Evolutionary conservation across 2,329 filamentous ascomycete species (phyloP).

Genomic region (Septoria petroselini): DNA sequence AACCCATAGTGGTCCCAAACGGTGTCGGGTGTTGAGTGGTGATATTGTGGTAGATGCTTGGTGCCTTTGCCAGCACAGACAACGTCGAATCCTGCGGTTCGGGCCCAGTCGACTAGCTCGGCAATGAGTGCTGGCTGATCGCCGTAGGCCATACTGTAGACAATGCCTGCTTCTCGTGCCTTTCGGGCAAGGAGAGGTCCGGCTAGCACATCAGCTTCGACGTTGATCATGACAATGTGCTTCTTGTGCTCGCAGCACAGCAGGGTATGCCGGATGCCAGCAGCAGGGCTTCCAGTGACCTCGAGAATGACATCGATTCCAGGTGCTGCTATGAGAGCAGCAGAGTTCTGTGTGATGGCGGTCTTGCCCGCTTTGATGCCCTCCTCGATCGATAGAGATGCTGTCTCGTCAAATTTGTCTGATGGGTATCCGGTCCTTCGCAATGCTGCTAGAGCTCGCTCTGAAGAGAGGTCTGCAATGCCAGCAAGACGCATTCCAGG

Average conservation of each 20-base stretch:
- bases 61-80: constrained; percentile 49
- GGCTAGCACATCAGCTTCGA: constrained; percentile 47
- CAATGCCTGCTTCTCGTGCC: constrained; percentile 47
- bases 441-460: constrained; percentile 43
- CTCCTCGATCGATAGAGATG: constrained; percentile 39
- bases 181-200: constrained; percentile 44
- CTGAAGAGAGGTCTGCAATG: constrained; percentile 45
- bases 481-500: constrained; percentile 45
- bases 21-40: constrained; percentile 48
- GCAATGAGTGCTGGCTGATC: constrained; percentile 48
- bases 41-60: constrained; percentile 48
- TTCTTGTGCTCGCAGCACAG: constrained; percentile 49
- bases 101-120: constrained; percentile 46
- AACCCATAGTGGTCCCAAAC: constrained; percentile 50
- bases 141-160: constrained; percentile 50
- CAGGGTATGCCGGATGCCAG: constrained; percentile 45
- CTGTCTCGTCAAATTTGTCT: constrained; percentile 41
- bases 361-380: constrained; percentile 44
- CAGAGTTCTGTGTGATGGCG: constrained; percentile 45
- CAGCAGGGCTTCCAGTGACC: constrained; percentile 46
- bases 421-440: constrained; percentile 43
- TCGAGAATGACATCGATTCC: constrained; percentile 48
- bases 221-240: constrained; percentile 51
- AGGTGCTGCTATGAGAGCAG: constrained; percentile 43
- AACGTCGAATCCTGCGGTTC: constrained; percentile 46